A percentile compares a stretch with the other conserved stretches of the same genome.
Conservation (phyloP, 2,329 filamentous ascomycete genomes). For the Parastagonospora nodorum region DNA sequence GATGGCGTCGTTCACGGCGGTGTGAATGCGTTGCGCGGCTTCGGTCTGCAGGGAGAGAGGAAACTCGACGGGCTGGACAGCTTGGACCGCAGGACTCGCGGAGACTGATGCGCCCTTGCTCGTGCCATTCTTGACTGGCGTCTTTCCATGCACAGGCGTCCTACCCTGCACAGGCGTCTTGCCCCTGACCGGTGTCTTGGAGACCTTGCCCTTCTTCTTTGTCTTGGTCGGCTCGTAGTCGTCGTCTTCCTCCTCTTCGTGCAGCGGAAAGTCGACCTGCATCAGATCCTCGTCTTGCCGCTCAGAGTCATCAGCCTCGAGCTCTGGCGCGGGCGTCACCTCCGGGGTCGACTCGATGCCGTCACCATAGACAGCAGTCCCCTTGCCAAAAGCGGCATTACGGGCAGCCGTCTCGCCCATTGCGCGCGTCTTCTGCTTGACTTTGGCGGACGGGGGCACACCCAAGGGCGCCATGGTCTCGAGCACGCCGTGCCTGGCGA, state of each 20-base stretch:
- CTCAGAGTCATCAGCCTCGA: conserved; percentile 47
- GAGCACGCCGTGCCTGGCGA: conserved; percentile 75
- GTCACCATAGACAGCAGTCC: conserved; percentile 42
- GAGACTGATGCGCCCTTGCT: conserved; percentile 21
- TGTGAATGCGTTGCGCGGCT: conserved; percentile 34
- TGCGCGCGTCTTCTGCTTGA: conserved; percentile 60
- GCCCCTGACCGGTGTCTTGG: conserved; percentile 44
- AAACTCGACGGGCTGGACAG: conserved; percentile 17
- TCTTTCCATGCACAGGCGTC: conserved; percentile 32
- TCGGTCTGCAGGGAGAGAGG: conserved; percentile 13
- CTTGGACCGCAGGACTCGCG: conserved; percentile 24
- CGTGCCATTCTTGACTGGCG: conserved; percentile 34
- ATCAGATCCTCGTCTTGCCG: conserved; percentile 45
- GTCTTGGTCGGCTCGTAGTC: conserved; percentile 49
- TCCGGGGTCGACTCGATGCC: conserved; percentile 55
- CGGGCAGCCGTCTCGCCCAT: conserved; percentile 45
- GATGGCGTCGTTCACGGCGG: conserved; percentile 51
- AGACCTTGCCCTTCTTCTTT: conserved; percentile 39
- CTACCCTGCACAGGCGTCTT: conserved; percentile 41
- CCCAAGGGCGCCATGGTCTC: conserved; percentile 85
- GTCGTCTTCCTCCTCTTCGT: conserved; percentile 53
- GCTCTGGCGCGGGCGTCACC: conserved; percentile 47
- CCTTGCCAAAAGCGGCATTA: conserved; percentile 50
- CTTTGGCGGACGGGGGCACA: conserved; percentile 66
- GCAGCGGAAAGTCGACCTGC: conserved; percentile 33